Percentiles rank a stretch among this genome's conserved stretches.
Evolutionary conservation across 768 basidiomycete genomes (phyloP).

Genomic region (Naganishia onofrii): DNA sequence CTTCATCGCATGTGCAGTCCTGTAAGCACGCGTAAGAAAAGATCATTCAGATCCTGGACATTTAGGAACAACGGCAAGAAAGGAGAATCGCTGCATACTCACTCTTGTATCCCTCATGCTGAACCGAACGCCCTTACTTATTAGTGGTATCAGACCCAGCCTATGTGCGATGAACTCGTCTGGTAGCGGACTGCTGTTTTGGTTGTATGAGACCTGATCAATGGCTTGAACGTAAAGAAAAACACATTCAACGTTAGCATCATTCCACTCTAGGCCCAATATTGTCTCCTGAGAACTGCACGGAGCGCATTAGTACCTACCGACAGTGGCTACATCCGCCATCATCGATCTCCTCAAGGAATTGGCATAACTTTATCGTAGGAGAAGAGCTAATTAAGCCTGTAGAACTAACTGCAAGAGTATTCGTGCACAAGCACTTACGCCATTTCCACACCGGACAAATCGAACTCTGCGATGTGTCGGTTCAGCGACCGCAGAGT

Average conservation of each 20-base stretch:
- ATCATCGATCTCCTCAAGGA: conserved; percentile 89
- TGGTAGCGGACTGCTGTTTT: conserved; percentile 86
- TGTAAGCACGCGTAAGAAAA: conserved; percentile 46
- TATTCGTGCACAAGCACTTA: conserved; percentile 54
- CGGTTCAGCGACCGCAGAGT: conserved; percentile 59
- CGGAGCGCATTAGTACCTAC: conserved; percentile 57
- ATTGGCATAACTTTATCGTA: conserved; percentile 75
- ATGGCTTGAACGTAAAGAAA: conserved; percentile 64
- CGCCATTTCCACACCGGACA: conserved; percentile 96
- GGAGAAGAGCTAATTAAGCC: conserved; percentile 28
- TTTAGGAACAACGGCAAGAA: conserved; percentile 42
- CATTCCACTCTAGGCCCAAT: background rate
- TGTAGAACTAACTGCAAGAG: conserved; percentile 26
- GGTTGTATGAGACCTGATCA: conserved; percentile 88
- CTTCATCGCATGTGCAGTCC: conserved; percentile 87
- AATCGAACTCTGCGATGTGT: conserved; percentile 83
- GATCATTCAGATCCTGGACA: conserved; percentile 17
- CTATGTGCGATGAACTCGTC: conserved; percentile 98
- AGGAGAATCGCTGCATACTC: conserved; percentile 58
- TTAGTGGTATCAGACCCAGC: conserved; percentile 86
- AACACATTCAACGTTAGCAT: background rate
- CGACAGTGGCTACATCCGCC: conserved; percentile 93
- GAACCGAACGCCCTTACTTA: conserved; percentile 82
- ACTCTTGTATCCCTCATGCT: conserved; percentile 61
- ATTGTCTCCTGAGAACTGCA: background rate